These are phyloP conservation scores for Fusarium hostae DNA, from an alignment of 2,329 filamentous ascomycete species.

Conservation along the genomic window DNA sequence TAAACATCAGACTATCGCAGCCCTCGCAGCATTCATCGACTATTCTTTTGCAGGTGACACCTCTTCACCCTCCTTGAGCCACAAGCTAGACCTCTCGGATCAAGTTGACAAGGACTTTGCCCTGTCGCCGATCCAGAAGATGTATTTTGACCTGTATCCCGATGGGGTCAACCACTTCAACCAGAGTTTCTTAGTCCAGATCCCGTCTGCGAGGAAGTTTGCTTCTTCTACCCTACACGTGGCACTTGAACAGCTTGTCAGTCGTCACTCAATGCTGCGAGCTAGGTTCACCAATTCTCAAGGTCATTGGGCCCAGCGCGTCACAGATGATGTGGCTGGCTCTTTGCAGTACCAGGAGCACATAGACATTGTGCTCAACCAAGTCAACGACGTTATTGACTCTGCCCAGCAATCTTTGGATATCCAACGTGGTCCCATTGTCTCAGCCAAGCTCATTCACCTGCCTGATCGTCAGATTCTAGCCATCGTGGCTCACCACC, in stretches of 20 bases:
- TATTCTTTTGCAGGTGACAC: not conserved
- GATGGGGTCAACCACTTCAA: slow-evolving; percentile 53
- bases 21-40: not conserved
- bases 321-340: not conserved
- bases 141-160: slow-evolving; percentile 51
- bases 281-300: not conserved
- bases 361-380: not conserved
- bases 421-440: not conserved
- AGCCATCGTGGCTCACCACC: not conserved
- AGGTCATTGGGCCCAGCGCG: not conserved
- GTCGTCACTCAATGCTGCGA: not conserved
- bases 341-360: not conserved
- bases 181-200: slow-evolving; percentile 55
- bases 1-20: not conserved
- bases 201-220: slow-evolving; percentile 20
- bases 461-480: not conserved
- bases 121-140: slow-evolving; percentile 56
- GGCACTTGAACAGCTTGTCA: not conserved
- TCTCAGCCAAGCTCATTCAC: not conserved
- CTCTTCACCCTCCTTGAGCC: not conserved
- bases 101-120: slow-evolving; percentile 43
- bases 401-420: not conserved
- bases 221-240: not conserved
- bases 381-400: not conserved
- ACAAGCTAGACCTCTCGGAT: slow-evolving; percentile 2